A percentile compares a stretch with the other conserved stretches of the same genome.
Conservation (phyloP, 495 filamentous ascomycete genomes). For the Sordaria brevicollis region DNA sequence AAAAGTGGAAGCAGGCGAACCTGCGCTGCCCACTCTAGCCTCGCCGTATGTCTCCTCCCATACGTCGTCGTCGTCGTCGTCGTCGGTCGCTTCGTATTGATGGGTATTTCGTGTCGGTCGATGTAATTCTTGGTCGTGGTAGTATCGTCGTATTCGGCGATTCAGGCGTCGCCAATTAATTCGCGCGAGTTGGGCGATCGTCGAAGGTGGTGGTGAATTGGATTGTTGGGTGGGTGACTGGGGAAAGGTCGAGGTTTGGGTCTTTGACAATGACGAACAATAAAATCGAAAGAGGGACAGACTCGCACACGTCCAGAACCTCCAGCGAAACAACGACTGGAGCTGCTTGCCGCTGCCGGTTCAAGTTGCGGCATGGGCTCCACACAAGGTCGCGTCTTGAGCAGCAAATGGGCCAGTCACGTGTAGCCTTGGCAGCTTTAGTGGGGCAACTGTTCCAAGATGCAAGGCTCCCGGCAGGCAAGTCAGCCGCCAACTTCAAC, state of each 20-base stretch:
- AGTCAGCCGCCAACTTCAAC: not conserved
- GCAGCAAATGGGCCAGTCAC: not conserved
- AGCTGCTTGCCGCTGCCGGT: not conserved
- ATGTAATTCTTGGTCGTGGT: not conserved
- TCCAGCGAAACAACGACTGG: not conserved
- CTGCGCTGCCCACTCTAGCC: conserved; percentile 17
- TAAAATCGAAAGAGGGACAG: not conserved
- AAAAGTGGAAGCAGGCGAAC: conserved; percentile 13
- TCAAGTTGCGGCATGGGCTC: not conserved
- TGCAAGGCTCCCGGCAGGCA: not conserved
- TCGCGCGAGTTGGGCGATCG: not conserved
- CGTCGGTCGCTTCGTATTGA: not conserved
- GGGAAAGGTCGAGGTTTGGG: not conserved
- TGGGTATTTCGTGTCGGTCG: not conserved
- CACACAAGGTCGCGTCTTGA: not conserved
- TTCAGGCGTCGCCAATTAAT: not conserved
- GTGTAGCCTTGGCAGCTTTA: not conserved
- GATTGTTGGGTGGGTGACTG: not conserved
- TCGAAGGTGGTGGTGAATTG: not conserved
- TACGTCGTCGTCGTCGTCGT: no score
- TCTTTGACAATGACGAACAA: not conserved
- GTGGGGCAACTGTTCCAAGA: not conserved
- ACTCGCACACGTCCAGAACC: not conserved
- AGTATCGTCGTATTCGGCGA: not conserved
- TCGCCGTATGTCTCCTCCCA: not conserved